These are phyloP conservation scores for Glomus cerebriforme DNA, from an alignment of 192 early-diverging fungal species.

Conservation along the genomic window DNA sequence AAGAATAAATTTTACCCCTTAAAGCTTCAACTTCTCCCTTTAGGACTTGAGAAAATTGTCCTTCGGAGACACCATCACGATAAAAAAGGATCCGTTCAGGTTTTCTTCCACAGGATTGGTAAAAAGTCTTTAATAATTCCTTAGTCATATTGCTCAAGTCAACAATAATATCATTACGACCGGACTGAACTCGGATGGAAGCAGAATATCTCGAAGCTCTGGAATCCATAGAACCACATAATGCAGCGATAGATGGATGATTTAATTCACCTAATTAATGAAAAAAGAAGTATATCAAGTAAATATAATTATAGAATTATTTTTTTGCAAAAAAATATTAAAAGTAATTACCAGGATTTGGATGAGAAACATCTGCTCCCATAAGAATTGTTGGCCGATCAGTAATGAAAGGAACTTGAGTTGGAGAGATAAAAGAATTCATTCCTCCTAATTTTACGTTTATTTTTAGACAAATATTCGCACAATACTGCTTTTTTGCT, in stretches of 20 bases:
- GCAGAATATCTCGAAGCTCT: conserved; percentile 65
- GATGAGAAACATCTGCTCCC: conserved; percentile 93
- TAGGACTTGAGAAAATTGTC: conserved; percentile 77
- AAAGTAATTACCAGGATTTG: conserved; percentile 57
- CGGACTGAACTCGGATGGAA: conserved; percentile 64
- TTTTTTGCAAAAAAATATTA: too few relatives aligned
- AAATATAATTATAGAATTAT: neutral
- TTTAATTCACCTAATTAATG: conserved; percentile 33
- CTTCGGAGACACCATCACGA: conserved; percentile 91
- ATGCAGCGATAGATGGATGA: conserved; percentile 73
- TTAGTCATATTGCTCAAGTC: conserved; percentile 66
- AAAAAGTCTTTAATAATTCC: conserved; percentile 68
- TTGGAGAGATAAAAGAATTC: conserved; percentile 66
- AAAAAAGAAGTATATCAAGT: conserved; percentile 27
- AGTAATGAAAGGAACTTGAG: conserved; percentile 70
- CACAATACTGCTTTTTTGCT: conserved; percentile 88
- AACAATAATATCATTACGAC: conserved; percentile 69
- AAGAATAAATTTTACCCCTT: conserved; percentile 27
- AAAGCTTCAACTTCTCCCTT: conserved; percentile 72
- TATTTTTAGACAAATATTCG: conserved; percentile 92
- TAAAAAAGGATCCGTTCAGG: conserved; percentile 83
- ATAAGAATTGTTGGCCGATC: conserved; percentile 79
- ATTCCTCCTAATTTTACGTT: conserved; percentile 92
- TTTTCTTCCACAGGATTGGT: conserved; percentile 65
- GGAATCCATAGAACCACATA: conserved; percentile 69